Evolutionary conservation across 768 basidiomycete genomes (phyloP), one percentile per base, ranked within the genome.

Genomic region (Dendrothele bispora): DNA sequence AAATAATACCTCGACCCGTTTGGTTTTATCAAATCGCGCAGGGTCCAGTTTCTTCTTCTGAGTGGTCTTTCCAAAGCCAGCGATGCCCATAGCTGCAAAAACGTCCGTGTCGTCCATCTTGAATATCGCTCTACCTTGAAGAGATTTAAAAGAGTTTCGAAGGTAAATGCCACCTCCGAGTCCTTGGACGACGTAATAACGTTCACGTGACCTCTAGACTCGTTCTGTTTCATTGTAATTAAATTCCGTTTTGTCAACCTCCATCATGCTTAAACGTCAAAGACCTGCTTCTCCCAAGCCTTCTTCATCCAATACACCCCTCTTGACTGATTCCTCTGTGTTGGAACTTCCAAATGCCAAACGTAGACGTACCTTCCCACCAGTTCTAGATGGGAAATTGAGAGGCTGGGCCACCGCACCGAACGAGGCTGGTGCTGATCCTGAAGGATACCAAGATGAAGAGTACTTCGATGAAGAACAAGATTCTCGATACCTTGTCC

Each of bases 21-120:
- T 88, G 63, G 74, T 84, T 66, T 82, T 88, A 66, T 90, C 86
- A 54, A 91, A 89, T 50, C 88, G 72, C n/a, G 75, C 63, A n/a
- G 86, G 83, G 61, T 90, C 86, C 18, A 91, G 75, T 60, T 79
- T 68, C 52, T 75, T 82, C 67, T 83, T 83, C 63, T 82, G 78
- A 21, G 69, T 60, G 36, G 83, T 66, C 68, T 91, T 93, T 21
- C 91, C 91, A 61, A 94, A 94, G 20, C 87, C 87, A 57, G 81
- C 57, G 48, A 93, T 88, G 5, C 91, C 91, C 86, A 94, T 91
- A 10, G 85, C 80, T 2, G 86, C 82, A 57, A 91, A 77, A 17
- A 91, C 67, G 51, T 91, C 88, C 69, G 76, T 74, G 64, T 84
- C 80, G 21, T 65, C 65, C 79, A 80, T 80, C n/a, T 36, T 47